Conservation (phyloP, 345 rosid genomes). For the Brassica rapa region DNA sequence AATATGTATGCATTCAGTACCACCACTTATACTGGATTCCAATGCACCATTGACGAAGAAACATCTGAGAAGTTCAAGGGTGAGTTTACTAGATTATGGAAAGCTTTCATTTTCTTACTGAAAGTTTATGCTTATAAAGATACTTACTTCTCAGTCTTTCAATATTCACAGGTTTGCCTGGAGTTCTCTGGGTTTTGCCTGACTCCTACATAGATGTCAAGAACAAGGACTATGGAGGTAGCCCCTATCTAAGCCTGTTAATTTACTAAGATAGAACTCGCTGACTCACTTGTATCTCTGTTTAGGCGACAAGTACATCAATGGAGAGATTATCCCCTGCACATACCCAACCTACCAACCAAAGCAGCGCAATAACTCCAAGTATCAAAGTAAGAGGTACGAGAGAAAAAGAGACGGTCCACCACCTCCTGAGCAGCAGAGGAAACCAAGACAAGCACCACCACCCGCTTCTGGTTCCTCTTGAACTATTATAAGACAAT, state of each 20-base stretch:
- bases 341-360: slow-evolving; percentile 94
- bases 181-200: background rate
- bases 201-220: background rate
- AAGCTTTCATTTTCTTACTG: background rate
- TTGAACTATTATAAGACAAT: background rate
- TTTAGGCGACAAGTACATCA: slow-evolving; percentile 86
- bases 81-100: slow-evolving; percentile 41
- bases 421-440: slow-evolving; percentile 67
- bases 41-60: slow-evolving; percentile 81
- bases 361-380: slow-evolving; percentile 62
- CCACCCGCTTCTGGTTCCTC: slow-evolving; percentile 55
- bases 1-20: slow-evolving; percentile 97
- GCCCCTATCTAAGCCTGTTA: background rate
- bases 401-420: slow-evolving; percentile 89
- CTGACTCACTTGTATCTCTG: background rate
- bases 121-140: background rate
- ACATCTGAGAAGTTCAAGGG: slow-evolving; percentile 94
- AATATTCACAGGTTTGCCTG: background rate
- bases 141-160: background rate
- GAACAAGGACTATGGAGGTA: background rate
- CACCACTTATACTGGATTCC: slow-evolving; percentile 91
- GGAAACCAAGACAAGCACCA: slow-evolving; percentile 57
- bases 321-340: slow-evolving; percentile 93
- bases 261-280: background rate
- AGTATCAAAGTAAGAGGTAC: slow-evolving; percentile 64